Base-by-base conservation (phyloP, 495 filamentous ascomycete genomes). In the Amorphotheca resinae region DNA sequence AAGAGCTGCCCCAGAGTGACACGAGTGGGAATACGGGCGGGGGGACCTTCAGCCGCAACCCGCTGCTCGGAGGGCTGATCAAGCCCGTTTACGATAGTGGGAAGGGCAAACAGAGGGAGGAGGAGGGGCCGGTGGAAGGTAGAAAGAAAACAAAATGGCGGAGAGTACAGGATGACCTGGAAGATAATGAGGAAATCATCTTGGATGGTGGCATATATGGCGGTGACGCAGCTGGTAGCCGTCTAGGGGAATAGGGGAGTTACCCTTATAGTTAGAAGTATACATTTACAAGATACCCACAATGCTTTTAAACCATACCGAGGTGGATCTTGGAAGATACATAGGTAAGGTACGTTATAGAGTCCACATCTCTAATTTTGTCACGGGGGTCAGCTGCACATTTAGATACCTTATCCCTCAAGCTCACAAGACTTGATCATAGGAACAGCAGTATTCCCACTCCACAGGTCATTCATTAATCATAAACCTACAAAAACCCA, bases 131-230 rank as follows among this genome's bases (percentile, higher is more conserved):
- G 48, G 41, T 56, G 49, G 45, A 55, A 53, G 44, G 64, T 58
- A 21, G 14, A 42, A 61, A 57, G 46, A 72, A 64, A 37, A 69
- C 68, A 44, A 74, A 71, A 2, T 95, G 89, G 91, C 68, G 88
- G 36, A 75, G 86, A 47, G 89, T 95, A 1, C 93, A 96, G 57
- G 87, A 95, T 62, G 85, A 93, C 52, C 67, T 77, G 30, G 82
- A 87, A 38, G 78, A 95, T 58, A 95, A 95, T 51, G 89, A 95
- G 62, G 74, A 72, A n/a, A 79, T 88, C 63, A 95, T 95, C 48
- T 62, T 95, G 4, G 82, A 95, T 61, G 89, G 89, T 0, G 84
- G 89, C 9, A 54, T 75, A 3, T 77, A 82, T 59, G 83, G 85
- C 49, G 63, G 53, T 1, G 45, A 41, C 14, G 42, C 33, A 9